Base-by-base conservation (phyloP, 1,284 basidiomycete genomes). In the Porodaedalea pini region DNA sequence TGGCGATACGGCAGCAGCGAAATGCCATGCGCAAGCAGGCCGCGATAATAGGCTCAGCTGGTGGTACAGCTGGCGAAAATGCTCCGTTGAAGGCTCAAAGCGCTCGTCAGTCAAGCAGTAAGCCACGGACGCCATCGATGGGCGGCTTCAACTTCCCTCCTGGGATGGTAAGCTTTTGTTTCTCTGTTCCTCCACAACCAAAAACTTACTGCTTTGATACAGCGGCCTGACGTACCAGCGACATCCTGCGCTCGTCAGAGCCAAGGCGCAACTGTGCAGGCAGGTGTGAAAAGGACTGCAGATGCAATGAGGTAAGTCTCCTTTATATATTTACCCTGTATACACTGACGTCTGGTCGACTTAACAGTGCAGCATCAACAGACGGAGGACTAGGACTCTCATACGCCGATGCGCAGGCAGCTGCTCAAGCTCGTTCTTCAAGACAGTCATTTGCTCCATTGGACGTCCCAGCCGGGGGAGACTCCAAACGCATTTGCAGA, bases 111-210 rank as follows among this genome's bases (percentile, higher is more conserved):
- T 53, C 62, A 1, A 5, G 40, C 27, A 69, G 66, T 50, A 70
- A 68, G 11, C 58, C 73, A 4, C 34, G 67, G 17, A 69, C 70
- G 15, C 69, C 75, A 4, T 75, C 81, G 0, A 71, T 76, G 62
- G 81, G 82, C 29, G 79, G 78, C 0, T 85, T 81, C 64, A 72
- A 78, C 63, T 79, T 80, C 59, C 78, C 79, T 1, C 64, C 74
- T 40, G 77, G 75, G n/a, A 67, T 72, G 66, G 79, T 79, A 63
- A 49, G 63, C 53, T 45, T 19, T 17, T 41, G 47, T 61, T 36
- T 39, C 17, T 31, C 13, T 37, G 45, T 32, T 13, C 49, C 0
- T 15, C 25, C 4, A 53, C 57, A 37, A 2, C 32, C 36, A 8
- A 11, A 11, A 1, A 43, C 41, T 49, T 6, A 41, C 25, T 27